A percentile compares a stretch with the other conserved stretches of the same genome.
Evolutionary conservation across 2,329 filamentous ascomycete genomes (phyloP).

Genomic region (Mycosphaerelloides madeirae): DNA sequence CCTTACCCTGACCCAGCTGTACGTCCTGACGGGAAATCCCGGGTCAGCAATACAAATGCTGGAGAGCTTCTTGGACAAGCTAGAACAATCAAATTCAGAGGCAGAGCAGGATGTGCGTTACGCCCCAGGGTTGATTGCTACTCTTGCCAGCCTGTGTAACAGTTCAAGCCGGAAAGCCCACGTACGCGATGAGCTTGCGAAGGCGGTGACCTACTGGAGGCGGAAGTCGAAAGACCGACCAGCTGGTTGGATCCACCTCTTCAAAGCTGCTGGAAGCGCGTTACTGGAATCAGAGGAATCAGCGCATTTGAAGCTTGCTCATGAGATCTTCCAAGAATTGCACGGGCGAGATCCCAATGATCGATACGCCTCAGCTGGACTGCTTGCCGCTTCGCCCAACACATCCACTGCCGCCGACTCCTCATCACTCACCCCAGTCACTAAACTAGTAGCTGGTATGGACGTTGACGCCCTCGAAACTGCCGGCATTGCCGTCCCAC

Average conservation of each 20-base stretch:
- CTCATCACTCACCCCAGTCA: constrained; percentile 56
- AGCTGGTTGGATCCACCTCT: constrained; percentile 54
- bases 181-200: constrained; percentile 68
- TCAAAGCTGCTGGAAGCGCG: constrained; percentile 76
- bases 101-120: constrained; percentile 67
- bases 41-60: constrained; percentile 70
- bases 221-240: constrained; percentile 49
- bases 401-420: constrained; percentile 52
- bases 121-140: constrained; percentile 77
- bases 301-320: constrained; percentile 65
- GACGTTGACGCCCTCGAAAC: constrained; percentile 60
- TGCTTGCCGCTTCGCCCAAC: constrained; percentile 69
- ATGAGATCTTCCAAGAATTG: constrained; percentile 72
- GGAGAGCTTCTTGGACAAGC: constrained; percentile 66
- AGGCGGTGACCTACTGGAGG: constrained; percentile 78
- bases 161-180: constrained; percentile 67
- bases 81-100: constrained; percentile 58
- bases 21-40: constrained; percentile 66
- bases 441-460: constrained; percentile 56
- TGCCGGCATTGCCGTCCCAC: constrained; percentile 56
- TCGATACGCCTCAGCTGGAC: constrained; percentile 67
- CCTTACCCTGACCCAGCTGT: constrained; percentile 76
- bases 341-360: constrained; percentile 63
- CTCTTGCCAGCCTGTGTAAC: constrained; percentile 74
- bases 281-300: constrained; percentile 69